These are phyloP conservation scores for Boletus calvinii DNA, from an alignment of 1,284 basidiomycete species.

Conservation along the genomic window DNA sequence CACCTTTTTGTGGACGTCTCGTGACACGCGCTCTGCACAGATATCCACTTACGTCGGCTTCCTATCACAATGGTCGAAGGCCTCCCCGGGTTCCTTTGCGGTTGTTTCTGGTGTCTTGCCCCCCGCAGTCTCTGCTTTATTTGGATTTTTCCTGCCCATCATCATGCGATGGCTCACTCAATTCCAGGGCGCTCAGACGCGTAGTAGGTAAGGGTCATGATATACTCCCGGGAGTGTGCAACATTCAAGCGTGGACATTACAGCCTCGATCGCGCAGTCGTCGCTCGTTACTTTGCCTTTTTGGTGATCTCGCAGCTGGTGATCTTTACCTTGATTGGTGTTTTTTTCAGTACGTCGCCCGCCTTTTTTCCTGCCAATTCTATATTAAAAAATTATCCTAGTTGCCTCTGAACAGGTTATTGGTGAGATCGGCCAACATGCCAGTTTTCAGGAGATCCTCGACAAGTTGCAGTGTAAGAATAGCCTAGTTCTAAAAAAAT, in stretches of 20 bases:
- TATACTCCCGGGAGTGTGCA: not conserved
- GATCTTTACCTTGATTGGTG: constrained; percentile 89
- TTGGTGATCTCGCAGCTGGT: constrained; percentile 87
- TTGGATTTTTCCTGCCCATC: constrained; percentile 85
- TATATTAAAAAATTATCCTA: constrained; percentile 8
- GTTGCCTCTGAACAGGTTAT: constrained; percentile 63
- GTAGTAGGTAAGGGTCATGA: constrained; percentile 36
- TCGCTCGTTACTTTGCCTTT: constrained; percentile 90
- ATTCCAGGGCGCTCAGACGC: constrained; percentile 80
- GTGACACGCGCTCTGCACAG: constrained; percentile 34
- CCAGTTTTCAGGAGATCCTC: constrained; percentile 69
- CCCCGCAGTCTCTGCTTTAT: constrained; percentile 82
- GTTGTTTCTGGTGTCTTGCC: constrained; percentile 87
- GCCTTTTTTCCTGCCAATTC: not conserved
- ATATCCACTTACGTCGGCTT: constrained; percentile 70
- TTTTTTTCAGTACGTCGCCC: constrained; percentile 73
- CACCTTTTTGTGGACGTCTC: not conserved
- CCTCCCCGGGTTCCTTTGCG: constrained; percentile 64
- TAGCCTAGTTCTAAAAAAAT: not conserved
- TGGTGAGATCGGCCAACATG: constrained; percentile 61
- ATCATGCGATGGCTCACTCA: constrained; percentile 83
- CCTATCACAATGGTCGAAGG: constrained; percentile 63
- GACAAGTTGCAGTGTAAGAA: constrained; percentile 59
- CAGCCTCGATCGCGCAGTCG: constrained; percentile 83
- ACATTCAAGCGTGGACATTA: constrained; percentile 34